These are phyloP conservation scores for Cystobasidium tubakii DNA, from an alignment of 768 basidiomycete genomes.

Conservation along the genomic window DNA sequence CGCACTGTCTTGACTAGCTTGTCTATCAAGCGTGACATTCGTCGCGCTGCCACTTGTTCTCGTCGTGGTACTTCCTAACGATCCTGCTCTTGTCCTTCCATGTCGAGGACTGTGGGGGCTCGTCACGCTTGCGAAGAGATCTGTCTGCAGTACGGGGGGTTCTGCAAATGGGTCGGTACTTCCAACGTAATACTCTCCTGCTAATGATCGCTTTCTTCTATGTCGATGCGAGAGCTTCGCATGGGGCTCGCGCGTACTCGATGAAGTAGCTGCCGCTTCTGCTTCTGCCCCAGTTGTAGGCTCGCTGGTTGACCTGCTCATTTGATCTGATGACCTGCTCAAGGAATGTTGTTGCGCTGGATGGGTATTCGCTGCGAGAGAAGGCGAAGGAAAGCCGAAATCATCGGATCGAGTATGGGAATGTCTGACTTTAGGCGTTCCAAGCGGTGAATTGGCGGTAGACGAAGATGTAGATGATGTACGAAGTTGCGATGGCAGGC, in stretches of 20 bases:
- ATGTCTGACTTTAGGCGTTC: constrained; percentile 1
- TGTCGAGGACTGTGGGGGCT: not conserved
- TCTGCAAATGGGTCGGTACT: constrained; percentile 25
- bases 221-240: constrained; percentile 17
- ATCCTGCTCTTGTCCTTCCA: constrained; percentile 13
- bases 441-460: not conserved
- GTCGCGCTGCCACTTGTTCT: not conserved
- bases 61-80: not conserved
- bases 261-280: not conserved
- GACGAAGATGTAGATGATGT: not conserved
- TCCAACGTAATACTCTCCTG: constrained; percentile 30
- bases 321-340: not conserved
- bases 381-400: not conserved
- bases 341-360: not conserved
- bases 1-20: constrained; percentile 1
- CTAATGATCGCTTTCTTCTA: constrained; percentile 21
- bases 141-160: not conserved
- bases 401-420: constrained; percentile 31
- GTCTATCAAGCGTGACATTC: not conserved
- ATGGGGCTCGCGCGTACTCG: constrained; percentile 3
- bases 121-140: not conserved
- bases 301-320: constrained; percentile 14
- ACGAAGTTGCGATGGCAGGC: not conserved
- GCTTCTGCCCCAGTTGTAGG: constrained; percentile 3
- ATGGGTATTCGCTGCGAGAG: not conserved